These are phyloP conservation scores for Sporothrix luriei DNA, from an alignment of 2,329 filamentous ascomycete genomes.

Conservation along the genomic window DNA sequence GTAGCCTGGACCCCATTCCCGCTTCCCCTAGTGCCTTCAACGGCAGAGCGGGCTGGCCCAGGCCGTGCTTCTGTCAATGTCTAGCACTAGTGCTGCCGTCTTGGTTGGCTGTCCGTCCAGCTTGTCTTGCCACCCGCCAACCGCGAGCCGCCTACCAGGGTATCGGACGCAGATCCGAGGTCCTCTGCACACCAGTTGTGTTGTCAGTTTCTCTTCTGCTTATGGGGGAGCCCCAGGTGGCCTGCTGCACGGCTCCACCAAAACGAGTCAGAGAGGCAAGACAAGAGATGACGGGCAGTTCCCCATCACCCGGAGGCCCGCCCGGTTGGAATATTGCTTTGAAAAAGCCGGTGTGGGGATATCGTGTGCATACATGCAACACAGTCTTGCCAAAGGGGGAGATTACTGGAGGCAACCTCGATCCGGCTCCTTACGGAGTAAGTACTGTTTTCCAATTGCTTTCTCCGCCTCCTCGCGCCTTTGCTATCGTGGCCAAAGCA, in stretches of 20 bases:
- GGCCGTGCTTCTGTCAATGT: slow-evolving; percentile 21
- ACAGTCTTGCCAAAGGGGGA: not conserved
- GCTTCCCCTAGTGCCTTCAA: slow-evolving; percentile 25
- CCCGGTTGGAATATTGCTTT: not conserved
- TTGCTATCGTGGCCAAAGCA: not conserved
- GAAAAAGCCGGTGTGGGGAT: no score
- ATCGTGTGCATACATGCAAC: slow-evolving; percentile 11
- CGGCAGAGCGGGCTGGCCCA: slow-evolving; percentile 23
- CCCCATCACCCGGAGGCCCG: not conserved
- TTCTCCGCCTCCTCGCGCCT: not conserved
- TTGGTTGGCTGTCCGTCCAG: slow-evolving; percentile 7
- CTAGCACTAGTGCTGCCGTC: slow-evolving; percentile 22
- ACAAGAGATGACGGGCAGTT: not conserved
- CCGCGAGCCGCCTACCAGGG: slow-evolving; percentile 13
- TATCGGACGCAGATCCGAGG: slow-evolving; percentile 11
- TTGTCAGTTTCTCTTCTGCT: no score
- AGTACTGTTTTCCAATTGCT: not conserved
- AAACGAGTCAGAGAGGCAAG: slow-evolving; percentile 1
- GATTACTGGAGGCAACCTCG: not conserved
- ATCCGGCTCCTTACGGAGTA: not conserved
- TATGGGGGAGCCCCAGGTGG: not conserved
- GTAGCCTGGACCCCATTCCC: slow-evolving; percentile 16
- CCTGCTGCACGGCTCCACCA: not conserved
- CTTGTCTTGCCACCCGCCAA: not conserved
- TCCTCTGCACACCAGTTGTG: not conserved